Base-by-base conservation (phyloP, 2,329 filamentous ascomycete genomes). In the Monosporascus sp. region DNA sequence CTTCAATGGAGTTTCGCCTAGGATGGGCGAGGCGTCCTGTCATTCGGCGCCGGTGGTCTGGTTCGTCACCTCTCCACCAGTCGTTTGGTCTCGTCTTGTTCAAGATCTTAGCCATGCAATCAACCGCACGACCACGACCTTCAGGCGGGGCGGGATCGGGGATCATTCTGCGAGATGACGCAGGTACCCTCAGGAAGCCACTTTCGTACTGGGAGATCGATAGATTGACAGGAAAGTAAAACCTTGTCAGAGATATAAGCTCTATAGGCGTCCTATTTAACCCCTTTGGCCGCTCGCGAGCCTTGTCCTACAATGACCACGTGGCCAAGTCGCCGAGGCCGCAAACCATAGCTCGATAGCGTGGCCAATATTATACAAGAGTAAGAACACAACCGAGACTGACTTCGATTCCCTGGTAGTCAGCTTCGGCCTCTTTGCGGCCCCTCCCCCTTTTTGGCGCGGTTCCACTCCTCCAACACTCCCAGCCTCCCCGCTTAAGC, bases 241-340 rank as follows among this genome's bases (percentile, higher is more conserved):
- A 53, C 7, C 31, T 41, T 24, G 31, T 53, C 51, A 51, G 17
- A 16, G 7, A 17, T 14, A 26, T 24, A 19, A 17, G 17, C 20
- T 46, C 11, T 20, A 14, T 4, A 3, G 5, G 11, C n/a, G 22
- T 44, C 41, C 5, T 26, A 26, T 31, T 22, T 46, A 16, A 46
- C n/a, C 16, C 19, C 24, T 46, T 31, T 46, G 14, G 43, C 17
- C 43, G 43, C 4, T 31, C 48, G 20, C 37, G 14, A 55, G 54
- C 54, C n/a, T 20, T 57, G 58, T 59, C 52, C 54, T 54, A 59
- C 58, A 50, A 14, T 22, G 52, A 50, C 56, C 56, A 59, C 56
- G 58, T 59, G 58, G 58, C 47, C 50, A 57, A 53, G 56, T 60
- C 56, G 54, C 58, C 58, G 58, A 60, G 52, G 52, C 55, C 52